Evolutionary conservation across 345 rosid species (phyloP).

Genomic region (Eucalyptus tenuipes): DNA sequence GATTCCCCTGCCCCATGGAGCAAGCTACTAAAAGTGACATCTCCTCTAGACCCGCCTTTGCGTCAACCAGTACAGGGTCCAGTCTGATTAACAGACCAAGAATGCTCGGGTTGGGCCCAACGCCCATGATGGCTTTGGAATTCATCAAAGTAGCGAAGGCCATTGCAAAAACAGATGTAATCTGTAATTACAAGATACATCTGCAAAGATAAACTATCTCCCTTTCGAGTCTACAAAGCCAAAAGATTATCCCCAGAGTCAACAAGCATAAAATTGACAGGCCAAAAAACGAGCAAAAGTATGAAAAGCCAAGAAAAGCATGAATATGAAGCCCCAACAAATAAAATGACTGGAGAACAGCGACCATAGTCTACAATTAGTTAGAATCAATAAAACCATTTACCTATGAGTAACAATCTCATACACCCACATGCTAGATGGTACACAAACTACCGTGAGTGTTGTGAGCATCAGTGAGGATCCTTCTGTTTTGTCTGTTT

Average conservation of each 20-base stretch:
- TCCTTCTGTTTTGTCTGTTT: background rate
- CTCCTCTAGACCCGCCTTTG: conserved; percentile 64
- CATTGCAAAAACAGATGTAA: conserved; percentile 82
- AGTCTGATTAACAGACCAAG: conserved; percentile 89
- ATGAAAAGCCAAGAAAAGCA: background rate
- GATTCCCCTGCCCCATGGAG: conserved; percentile 87
- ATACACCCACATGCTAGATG: background rate
- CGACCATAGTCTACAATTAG: background rate
- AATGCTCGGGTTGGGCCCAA: conserved; percentile 69
- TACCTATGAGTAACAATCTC: background rate
- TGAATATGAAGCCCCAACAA: background rate
- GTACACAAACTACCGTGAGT: background rate
- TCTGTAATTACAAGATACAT: conserved; percentile 23
- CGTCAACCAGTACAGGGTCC: conserved; percentile 57
- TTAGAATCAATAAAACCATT: background rate
- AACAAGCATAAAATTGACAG: background rate
- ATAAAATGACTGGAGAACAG: background rate
- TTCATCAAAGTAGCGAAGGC: conserved; percentile 69
- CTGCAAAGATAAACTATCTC: background rate
- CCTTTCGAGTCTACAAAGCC: background rate
- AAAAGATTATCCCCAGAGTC: background rate
- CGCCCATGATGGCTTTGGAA: conserved; percentile 35
- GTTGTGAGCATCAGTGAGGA: background rate
- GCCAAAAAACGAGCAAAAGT: background rate
- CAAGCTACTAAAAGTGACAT: conserved; percentile 53